phyloP scores from a whole-genome alignment of 306 rosid species.

The Casuarina equisetifolia region DNA sequence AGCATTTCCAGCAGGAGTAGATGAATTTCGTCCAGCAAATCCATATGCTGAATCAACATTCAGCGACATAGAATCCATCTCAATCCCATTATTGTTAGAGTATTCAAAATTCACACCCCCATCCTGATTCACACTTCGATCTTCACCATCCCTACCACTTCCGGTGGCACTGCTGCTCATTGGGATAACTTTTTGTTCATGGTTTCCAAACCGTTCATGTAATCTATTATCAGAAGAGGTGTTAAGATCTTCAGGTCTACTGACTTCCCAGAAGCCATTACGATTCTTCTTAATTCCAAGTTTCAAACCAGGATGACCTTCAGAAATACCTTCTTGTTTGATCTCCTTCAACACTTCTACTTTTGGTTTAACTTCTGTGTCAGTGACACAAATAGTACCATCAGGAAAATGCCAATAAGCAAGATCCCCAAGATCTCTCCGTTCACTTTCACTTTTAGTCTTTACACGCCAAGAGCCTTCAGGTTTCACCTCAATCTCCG shows the following conservation, averaged over 20 bases:
- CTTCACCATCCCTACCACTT: constrained; percentile 89
- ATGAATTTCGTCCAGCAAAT: constrained; percentile 41
- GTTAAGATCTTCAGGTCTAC: constrained; percentile 67
- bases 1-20: constrained; percentile 55
- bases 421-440: constrained; percentile 69
- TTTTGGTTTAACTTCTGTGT: constrained; percentile 42
- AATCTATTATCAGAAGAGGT: constrained; percentile 58
- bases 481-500: constrained; percentile 93
- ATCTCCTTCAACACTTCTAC: constrained; percentile 60
- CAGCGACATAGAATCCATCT: constrained; percentile 64
- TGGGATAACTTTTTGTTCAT: constrained; percentile 70
- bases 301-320: constrained; percentile 63
- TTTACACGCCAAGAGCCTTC: constrained; percentile 97
- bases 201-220: constrained; percentile 53
- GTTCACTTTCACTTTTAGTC: constrained; percentile 78
- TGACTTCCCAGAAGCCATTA: constrained; percentile 84
- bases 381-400: constrained; percentile 50
- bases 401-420: constrained; percentile 82
- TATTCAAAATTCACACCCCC: constrained; percentile 64
- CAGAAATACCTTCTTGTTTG: constrained; percentile 84
- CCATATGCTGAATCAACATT: constrained; percentile 70
- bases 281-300: constrained; percentile 75
- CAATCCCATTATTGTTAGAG: constrained; percentile 66
- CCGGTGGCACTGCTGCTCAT: constrained; percentile 96
- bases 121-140: constrained; percentile 87